Base-by-base conservation (phyloP, 1,284 basidiomycete species). In the Cutaneotrichosporon cutaneum region DNA sequence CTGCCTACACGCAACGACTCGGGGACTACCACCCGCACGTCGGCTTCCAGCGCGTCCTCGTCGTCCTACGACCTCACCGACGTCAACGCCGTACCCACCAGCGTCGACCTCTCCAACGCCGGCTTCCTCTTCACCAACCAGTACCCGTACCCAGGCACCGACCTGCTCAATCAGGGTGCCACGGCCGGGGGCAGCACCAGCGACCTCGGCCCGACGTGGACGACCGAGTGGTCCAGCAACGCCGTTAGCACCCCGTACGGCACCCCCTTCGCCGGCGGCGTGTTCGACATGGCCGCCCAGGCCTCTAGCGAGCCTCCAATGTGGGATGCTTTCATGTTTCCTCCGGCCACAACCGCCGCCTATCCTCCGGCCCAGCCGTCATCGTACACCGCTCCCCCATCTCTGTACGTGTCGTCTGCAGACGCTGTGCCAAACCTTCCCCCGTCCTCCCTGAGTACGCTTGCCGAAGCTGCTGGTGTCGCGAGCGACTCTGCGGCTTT, bases 141-240 rank as follows among this genome's bases (percentile, higher is more conserved):
- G 16, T 54, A 54, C 24, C 21, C 52, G 13, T 54, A 54, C 35
- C 22, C 33, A 8, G 52, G 52, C 14, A 26, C 33, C 22, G 52
- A 39, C 14, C 9, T 51, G 26, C 48, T 51, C 48, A 30, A 51
- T 18, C 48, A 32, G 48, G 26, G 24, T 26, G 5, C 45, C 11
- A 11, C 45, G 18, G 22, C 22, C 18, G 2, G 18, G 7, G 39
- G 39, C 18, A 52, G 32, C 21, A 13, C 32, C 51, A 22, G 51
- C 32, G 22, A 48, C 9, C 45, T 48, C 22, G 32, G 27, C 11
- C 52, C 33, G 35, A 36, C 35, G 4, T 58, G 56, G 56, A 36
- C 45, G 10, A 47, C 45, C 13, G 56, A 51, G 33, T 58, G 56
- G 56, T 35, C 44, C 4, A 50, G 56, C 26, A 51, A 50, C 24